Base-by-base conservation (phyloP, 306 rosid genomes). In the Dalbergia cochinchinensis region DNA sequence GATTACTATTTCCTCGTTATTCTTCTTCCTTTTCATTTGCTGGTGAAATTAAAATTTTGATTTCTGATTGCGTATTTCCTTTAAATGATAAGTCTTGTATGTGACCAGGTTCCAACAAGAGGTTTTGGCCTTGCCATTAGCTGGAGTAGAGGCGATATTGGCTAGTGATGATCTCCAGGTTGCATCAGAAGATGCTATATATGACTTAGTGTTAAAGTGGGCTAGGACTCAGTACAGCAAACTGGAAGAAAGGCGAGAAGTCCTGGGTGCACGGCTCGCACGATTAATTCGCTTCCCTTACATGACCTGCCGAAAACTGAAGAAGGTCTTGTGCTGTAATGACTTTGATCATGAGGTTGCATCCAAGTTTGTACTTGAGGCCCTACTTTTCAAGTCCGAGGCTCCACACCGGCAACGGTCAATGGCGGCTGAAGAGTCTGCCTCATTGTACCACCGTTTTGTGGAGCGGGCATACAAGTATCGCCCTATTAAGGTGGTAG, bases 401-500 rank as follows among this genome's bases (percentile, higher is more conserved):
- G 91, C 89, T 66, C 99, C 99, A 37, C 98, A 93, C 77, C 88
- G 99, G 54, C 99, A 96, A 77, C 88, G 98, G 7, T 73, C 88
- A 18, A 72, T 91, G 55, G 98, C 96, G 54, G 92, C 96, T 6
- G 97, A 91, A 58, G 98, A 91, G 73, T 80, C 96, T 0, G 81
- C 87, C 45, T 73, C 91, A 62, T 54, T 69, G 78, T 82, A 81
- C 83, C 97, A 92, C 19, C 94, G 94, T 20, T 93, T 87, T 63
- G 90, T 91, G 77, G 99, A 96, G 90, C 90, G 99, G 53, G 97
- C 97, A 9, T 96, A 93, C 82, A 96, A 93, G 80, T 93, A 96
- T 70, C 99, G 99, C 26, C 99, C 99, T 0, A 98, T 96, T 47
- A 96, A 96, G 94, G 95, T 96, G 50, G 98, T 96, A 12, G 99